Percentiles rank a stretch among this genome's conserved stretches.
Conservation (phyloP, 768 basidiomycete genomes). For the Boletus reticuloceps region DNA sequence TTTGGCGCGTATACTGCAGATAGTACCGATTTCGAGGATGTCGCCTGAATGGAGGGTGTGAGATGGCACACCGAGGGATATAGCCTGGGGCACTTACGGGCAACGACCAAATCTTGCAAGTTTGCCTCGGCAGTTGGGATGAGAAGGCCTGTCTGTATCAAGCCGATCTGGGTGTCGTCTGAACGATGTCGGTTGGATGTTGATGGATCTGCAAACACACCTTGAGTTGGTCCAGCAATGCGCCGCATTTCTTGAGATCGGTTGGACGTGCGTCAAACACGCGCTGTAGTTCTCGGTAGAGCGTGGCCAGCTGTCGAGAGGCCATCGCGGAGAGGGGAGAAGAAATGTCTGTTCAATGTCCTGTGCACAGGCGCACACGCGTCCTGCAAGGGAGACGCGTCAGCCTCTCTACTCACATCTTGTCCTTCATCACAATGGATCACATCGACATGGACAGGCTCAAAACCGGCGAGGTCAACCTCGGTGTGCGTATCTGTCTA, state of each 20-base stretch:
- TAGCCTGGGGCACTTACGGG: conserved; percentile 52
- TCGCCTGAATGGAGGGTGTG: conserved; percentile 55
- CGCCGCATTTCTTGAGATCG: conserved; percentile 65
- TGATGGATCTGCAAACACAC: conserved; percentile 32
- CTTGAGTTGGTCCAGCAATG: conserved; percentile 72
- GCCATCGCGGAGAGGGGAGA: conserved; percentile 38
- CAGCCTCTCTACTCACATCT: conserved; percentile 28
- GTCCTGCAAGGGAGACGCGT: conserved; percentile 50
- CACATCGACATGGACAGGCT: conserved; percentile 81
- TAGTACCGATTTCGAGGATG: conserved; percentile 92
- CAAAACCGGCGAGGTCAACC: conserved; percentile 94
- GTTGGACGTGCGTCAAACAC: conserved; percentile 64
- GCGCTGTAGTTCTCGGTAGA: conserved; percentile 65
- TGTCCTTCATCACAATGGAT: conserved; percentile 42
- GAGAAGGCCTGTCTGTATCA: conserved; percentile 75
- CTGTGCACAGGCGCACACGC: conserved; percentile 23
- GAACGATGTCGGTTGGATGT: neutral
- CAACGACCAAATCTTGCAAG: conserved; percentile 64
- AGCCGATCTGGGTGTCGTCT: conserved; percentile 51
- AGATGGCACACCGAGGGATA: neutral
- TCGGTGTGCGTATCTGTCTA: conserved; percentile 65
- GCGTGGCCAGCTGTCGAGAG: conserved; percentile 48
- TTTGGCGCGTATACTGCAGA: conserved; percentile 86
- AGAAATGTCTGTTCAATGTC: no score
- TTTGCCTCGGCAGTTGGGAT: conserved; percentile 67